These are phyloP conservation scores for Pythium oligandrum DNA, from an alignment of 352 stramenopile species.

Conservation along the genomic window DNA sequence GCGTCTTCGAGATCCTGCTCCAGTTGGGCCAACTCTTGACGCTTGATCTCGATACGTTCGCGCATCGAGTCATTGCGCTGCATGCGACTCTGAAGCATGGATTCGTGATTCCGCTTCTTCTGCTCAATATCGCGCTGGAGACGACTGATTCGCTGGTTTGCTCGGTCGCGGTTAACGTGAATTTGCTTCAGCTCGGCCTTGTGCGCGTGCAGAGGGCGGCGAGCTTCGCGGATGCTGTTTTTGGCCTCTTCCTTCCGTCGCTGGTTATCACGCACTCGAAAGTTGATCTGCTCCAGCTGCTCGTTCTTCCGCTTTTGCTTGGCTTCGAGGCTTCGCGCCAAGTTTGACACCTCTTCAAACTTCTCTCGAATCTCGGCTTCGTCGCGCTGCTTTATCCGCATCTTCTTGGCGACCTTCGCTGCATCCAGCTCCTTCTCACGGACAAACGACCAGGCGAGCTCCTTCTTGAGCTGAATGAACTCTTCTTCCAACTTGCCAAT, in stretches of 20 bases:
- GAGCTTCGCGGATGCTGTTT: slow-evolving; percentile 55
- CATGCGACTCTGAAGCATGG: slow-evolving; percentile 48
- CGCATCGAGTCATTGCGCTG: slow-evolving; percentile 59
- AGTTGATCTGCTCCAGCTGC: slow-evolving; percentile 47
- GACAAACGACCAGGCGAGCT: slow-evolving; percentile 81
- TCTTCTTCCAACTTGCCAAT: slow-evolving; percentile 73
- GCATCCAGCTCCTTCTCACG: slow-evolving; percentile 52
- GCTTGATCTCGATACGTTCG: slow-evolving; percentile 43
- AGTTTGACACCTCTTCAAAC: slow-evolving; percentile 39
- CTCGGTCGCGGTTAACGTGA: slow-evolving; percentile 38
- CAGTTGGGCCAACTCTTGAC: slow-evolving; percentile 32
- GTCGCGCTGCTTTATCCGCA: slow-evolving; percentile 45
- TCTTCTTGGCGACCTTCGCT: slow-evolving; percentile 47
- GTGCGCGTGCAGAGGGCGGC: slow-evolving; percentile 55
- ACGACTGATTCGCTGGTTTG: slow-evolving; percentile 43
- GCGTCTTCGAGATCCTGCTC: slow-evolving; percentile 35
- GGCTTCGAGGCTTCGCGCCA: slow-evolving; percentile 40
- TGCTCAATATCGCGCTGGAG: slow-evolving; percentile 47
- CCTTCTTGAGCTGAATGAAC: slow-evolving; percentile 70
- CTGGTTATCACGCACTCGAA: slow-evolving; percentile 31
- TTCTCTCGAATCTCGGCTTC: slow-evolving; percentile 31
- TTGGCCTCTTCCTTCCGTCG: slow-evolving; percentile 47
- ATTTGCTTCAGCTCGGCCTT: slow-evolving; percentile 67
- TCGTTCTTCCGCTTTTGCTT: slow-evolving; percentile 70
- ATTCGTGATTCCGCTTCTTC: slow-evolving; percentile 49